A percentile compares a stretch with the other conserved stretches of the same genome.
Evolutionary conservation across 2,329 filamentous ascomycete species (phyloP).

Genomic region (Fusarium xyrophilum): DNA sequence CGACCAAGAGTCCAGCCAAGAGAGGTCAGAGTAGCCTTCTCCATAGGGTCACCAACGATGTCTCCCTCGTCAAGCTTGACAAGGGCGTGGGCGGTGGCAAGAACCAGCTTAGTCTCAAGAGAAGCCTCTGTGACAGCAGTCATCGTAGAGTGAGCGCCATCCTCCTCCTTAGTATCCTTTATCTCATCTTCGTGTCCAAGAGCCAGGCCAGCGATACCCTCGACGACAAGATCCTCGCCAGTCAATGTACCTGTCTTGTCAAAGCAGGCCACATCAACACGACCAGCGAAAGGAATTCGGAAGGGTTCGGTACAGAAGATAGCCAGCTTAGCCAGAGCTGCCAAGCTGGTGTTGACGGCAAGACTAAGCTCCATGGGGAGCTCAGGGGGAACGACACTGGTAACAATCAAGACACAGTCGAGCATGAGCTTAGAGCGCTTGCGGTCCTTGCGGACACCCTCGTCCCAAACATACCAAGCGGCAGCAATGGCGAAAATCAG

Average conservation of each 20-base stretch:
- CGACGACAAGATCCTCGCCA: constrained; percentile 94
- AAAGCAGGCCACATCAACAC: constrained; percentile 95
- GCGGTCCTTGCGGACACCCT: constrained; percentile 91
- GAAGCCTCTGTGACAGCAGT: constrained; percentile 73
- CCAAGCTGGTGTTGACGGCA: constrained; percentile 96
- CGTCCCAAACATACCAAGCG: constrained; percentile 98
- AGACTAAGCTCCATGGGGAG: constrained; percentile 97
- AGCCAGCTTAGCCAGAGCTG: constrained; percentile 90
- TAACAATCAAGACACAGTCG: constrained; percentile 97
- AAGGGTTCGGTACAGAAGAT: constrained; percentile 99
- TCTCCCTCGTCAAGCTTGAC: constrained; percentile 97
- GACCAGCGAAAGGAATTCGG: constrained; percentile 94
- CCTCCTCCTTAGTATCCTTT: constrained; percentile 69
- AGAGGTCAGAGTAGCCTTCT: constrained; percentile 89
- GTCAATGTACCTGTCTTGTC: constrained; percentile 98
- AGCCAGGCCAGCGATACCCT: constrained; percentile 90
- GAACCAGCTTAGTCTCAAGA: constrained; percentile 86
- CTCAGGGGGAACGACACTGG: constrained; percentile 97
- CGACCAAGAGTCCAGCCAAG: constrained; percentile 92
- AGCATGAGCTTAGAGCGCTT: constrained; percentile 97
- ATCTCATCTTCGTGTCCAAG: constrained; percentile 70
- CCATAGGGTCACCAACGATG: constrained; percentile 97
- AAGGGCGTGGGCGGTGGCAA: constrained; percentile 92
- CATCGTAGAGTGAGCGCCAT: constrained; percentile 84
- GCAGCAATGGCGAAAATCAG: constrained; percentile 95